phyloP scores from a whole-genome alignment of 768 basidiomycete species.

The Mycena kentingensis region DNA sequence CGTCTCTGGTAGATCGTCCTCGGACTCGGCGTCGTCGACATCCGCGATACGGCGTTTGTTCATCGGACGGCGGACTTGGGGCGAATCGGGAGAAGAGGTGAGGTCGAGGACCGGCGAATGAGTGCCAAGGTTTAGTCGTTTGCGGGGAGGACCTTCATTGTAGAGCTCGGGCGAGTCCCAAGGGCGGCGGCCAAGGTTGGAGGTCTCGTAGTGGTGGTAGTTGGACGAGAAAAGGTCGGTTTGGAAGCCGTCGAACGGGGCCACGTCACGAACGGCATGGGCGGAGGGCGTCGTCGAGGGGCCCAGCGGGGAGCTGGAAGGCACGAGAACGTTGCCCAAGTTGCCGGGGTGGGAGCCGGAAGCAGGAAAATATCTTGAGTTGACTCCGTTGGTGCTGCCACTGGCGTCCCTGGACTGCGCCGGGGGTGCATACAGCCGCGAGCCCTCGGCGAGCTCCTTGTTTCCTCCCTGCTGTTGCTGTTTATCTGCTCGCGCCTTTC shows the following conservation, averaged over 20 bases:
- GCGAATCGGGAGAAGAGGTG: conserved; percentile 56
- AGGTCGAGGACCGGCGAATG: conserved; percentile 39
- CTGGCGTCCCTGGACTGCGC: conserved; percentile 60
- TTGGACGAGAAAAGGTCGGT: conserved; percentile 31
- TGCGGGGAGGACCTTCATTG: conserved; percentile 70
- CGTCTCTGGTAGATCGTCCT: conserved; percentile 64
- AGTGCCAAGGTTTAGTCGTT: conserved; percentile 63
- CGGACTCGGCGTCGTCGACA: conserved; percentile 54
- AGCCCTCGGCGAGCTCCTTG: conserved; percentile 29
- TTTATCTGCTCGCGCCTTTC: too few relatives aligned
- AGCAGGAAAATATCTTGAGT: conserved; percentile 61
- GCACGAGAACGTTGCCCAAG: conserved; percentile 66
- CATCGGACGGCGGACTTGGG: conserved; percentile 56
- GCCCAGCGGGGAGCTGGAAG: conserved; percentile 68
- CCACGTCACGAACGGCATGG: conserved; percentile 45
- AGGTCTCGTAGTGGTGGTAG: too few relatives aligned
- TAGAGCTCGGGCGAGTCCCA: conserved; percentile 39
- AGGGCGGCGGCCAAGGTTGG: conserved; percentile 51
- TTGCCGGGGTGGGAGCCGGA: conserved; percentile 43
- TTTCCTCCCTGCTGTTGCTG: conserved; percentile 32
- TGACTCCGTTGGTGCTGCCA: conserved; percentile 67
- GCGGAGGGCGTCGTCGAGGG: conserved; percentile 41
- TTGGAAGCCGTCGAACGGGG: conserved; percentile 22
- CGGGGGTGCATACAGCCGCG: conserved; percentile 40
- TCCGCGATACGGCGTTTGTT: conserved; percentile 47